Conservation (phyloP, 108 stramenopile species). For the Chaetoceros muelleri region DNA sequence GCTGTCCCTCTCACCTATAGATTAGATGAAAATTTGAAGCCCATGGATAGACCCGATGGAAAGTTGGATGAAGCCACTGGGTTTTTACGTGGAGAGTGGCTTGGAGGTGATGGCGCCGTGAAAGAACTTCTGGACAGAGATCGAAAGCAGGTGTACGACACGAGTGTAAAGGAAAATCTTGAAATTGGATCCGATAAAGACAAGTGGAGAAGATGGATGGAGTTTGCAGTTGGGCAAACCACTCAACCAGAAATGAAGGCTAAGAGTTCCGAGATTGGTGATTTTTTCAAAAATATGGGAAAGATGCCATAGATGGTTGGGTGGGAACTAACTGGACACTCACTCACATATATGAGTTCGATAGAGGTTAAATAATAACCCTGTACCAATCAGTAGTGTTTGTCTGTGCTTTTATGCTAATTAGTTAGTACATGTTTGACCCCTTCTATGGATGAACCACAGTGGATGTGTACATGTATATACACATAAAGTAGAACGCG, state of each 20-base stretch:
- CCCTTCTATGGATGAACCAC: too few species aligned
- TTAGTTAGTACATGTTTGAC: too few species aligned
- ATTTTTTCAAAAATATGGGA: not conserved
- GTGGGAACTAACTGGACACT: too few species aligned
- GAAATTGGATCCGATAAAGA: slow-evolving; percentile 35
- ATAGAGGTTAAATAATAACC: too few species aligned
- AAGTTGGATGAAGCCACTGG: slow-evolving; percentile 73
- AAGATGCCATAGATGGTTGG: not conserved
- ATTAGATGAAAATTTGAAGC: slow-evolving; percentile 71
- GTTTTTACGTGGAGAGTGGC: slow-evolving; percentile 66
- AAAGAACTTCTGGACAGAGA: slow-evolving; percentile 62
- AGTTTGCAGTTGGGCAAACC: slow-evolving; percentile 21
- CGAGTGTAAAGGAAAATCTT: slow-evolving; percentile 47
- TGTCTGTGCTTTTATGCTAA: too few species aligned
- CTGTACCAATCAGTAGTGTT: too few species aligned
- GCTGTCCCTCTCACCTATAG: slow-evolving; percentile 85
- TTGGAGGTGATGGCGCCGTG: slow-evolving; percentile 70
- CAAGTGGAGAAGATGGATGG: slow-evolving; percentile 54
- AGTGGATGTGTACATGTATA: too few species aligned
- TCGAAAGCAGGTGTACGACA: slow-evolving; percentile 75
- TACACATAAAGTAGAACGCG: too few species aligned
- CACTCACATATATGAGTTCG: too few species aligned
- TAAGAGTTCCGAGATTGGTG: not conserved
- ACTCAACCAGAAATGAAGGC: not conserved
- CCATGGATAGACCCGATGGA: slow-evolving; percentile 51